phyloP scores from a whole-genome alignment of 768 basidiomycete species.

The Daedalea quercina region DNA sequence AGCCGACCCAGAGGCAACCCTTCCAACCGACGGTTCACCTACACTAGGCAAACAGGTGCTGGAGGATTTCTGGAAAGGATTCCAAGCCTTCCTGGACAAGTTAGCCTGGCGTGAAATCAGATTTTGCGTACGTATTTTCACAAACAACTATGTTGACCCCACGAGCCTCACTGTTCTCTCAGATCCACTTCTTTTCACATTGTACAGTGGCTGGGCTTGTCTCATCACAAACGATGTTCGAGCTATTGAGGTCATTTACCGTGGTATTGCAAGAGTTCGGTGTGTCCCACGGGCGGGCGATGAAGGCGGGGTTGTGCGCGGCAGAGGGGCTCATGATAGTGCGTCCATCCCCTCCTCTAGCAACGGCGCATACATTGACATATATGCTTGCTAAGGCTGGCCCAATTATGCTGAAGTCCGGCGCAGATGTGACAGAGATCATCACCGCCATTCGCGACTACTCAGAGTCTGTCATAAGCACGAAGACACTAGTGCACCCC shows the following conservation, averaged over 20 bases:
- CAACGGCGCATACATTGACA: background rate
- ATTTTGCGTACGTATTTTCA: slow-evolving; percentile 56
- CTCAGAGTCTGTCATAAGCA: slow-evolving; percentile 49
- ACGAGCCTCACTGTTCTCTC: background rate
- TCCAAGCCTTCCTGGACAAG: slow-evolving; percentile 83
- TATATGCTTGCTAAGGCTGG: slow-evolving; percentile 46
- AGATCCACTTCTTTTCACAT: slow-evolving; percentile 95
- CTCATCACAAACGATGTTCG: slow-evolving; percentile 70
- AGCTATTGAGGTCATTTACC: slow-evolving; percentile 77
- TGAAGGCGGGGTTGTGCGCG: slow-evolving; percentile 74
- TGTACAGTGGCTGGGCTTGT: slow-evolving; percentile 72
- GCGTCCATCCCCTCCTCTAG: slow-evolving; percentile 10
- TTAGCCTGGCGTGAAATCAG: slow-evolving; percentile 88
- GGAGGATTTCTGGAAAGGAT: slow-evolving; percentile 88
- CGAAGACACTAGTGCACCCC: slow-evolving; percentile 65
- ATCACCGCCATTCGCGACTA: slow-evolving; percentile 68
- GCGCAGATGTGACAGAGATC: slow-evolving; percentile 57
- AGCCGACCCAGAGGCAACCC: slow-evolving; percentile 29
- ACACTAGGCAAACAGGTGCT: slow-evolving; percentile 66
- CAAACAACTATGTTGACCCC: background rate
- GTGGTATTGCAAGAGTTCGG: slow-evolving; percentile 87
- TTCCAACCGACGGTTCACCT: slow-evolving; percentile 22
- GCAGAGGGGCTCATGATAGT: slow-evolving; percentile 78
- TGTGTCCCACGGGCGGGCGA: slow-evolving; percentile 78
- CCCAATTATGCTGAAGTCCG: slow-evolving; percentile 45